phyloP scores from a whole-genome alignment of 2,329 filamentous ascomycete species.

The Fusarium humuli region DNA sequence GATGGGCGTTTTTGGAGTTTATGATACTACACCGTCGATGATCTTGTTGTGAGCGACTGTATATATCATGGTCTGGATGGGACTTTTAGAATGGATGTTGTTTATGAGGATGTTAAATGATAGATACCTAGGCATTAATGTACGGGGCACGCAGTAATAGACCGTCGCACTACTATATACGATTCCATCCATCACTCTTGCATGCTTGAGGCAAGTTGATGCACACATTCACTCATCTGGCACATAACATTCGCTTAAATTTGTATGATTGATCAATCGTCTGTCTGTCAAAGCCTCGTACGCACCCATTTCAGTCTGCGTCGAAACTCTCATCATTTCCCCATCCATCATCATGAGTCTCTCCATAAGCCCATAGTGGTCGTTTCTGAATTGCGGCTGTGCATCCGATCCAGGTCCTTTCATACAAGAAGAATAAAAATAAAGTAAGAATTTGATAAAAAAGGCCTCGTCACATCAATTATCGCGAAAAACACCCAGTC shows the following conservation, averaged over 20 bases:
- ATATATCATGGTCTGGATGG: constrained; percentile 23
- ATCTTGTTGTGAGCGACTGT: constrained; percentile 25
- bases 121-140: constrained; percentile 21
- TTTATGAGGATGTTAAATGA: constrained; percentile 17
- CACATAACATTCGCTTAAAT: constrained; percentile 11
- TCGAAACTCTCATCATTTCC: constrained; percentile 24
- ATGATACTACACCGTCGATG: constrained; percentile 22
- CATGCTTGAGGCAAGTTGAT: not conserved
- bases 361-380: constrained; percentile 17
- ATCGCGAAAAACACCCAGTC: constrained; percentile 18
- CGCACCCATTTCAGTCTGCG: constrained; percentile 25
- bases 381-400: constrained; percentile 24
- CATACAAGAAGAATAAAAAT: constrained; percentile 37
- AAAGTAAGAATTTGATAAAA: constrained; percentile 12
- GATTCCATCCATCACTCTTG: not conserved
- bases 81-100: constrained; percentile 3
- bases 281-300: constrained; percentile 23
- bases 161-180: not conserved
- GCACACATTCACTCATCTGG: not conserved
- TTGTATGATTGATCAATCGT: constrained; percentile 39
- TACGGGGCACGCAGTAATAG: not conserved
- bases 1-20: constrained; percentile 40
- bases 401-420: constrained; percentile 35
- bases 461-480: constrained; percentile 26
- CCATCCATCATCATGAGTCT: constrained; percentile 16